phyloP scores from a whole-genome alignment of 116 monocot species.

The Trichopus zeylanicus region DNA sequence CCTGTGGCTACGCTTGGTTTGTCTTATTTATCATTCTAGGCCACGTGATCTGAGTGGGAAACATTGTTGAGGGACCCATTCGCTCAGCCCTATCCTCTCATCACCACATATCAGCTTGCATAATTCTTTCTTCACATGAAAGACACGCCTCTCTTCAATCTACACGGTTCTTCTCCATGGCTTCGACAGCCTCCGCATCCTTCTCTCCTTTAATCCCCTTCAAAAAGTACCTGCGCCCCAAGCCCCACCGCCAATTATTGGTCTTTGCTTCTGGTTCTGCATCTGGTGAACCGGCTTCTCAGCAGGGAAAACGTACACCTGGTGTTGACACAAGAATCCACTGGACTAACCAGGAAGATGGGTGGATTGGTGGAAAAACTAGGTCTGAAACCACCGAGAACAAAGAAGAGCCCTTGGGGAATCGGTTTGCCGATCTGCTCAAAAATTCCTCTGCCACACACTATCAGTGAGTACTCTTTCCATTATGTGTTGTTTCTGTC shows the following conservation, averaged over 20 bases:
- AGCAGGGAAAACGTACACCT: conserved; percentile 23
- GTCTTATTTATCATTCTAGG: no score
- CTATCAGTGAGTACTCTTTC: conserved; percentile 44
- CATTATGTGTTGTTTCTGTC: background rate
- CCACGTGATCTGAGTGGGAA: no score
- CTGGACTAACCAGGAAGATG: conserved; percentile 67
- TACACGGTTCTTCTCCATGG: background rate
- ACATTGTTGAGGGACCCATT: no score
- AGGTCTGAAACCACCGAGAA: background rate
- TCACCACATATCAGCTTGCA: background rate
- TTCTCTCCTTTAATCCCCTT: conserved; percentile 13
- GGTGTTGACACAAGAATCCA: conserved; percentile 81
- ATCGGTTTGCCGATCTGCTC: conserved; percentile 53
- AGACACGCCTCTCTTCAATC: background rate
- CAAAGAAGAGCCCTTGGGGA: conserved; percentile 21
- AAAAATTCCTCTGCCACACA: conserved; percentile 35
- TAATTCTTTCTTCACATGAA: background rate
- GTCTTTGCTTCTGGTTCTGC: conserved; percentile 14
- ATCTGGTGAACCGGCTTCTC: conserved; percentile 9
- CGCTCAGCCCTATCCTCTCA: background rate
- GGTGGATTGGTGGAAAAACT: conserved; percentile 59
- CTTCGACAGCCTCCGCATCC: conserved; percentile 19
- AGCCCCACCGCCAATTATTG: background rate
- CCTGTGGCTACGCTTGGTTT: no score
- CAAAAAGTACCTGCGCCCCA: background rate